Evolutionary conservation across 345 rosid species (phyloP).

Genomic region (Gossypium longicalyx): DNA sequence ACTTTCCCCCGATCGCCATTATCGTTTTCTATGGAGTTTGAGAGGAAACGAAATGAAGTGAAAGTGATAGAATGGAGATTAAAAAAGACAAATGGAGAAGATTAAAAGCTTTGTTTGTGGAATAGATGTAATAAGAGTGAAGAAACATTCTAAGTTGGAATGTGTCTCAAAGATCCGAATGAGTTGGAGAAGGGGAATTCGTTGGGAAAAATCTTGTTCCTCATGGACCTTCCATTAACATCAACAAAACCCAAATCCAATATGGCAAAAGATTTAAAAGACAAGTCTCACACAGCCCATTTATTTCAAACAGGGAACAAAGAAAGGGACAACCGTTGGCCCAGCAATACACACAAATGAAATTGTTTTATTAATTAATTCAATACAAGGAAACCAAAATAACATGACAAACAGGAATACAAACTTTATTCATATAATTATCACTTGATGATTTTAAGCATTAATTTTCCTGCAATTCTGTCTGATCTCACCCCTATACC

Average conservation of each 20-base stretch:
- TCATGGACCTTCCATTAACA: neutral
- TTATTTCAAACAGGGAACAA: neutral
- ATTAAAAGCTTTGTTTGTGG: conserved; percentile 34
- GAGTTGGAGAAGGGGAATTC: conserved; percentile 39
- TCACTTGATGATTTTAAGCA: conserved; percentile 16
- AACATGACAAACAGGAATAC: neutral
- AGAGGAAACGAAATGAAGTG: neutral
- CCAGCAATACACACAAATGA: neutral
- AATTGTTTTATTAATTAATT: neutral
- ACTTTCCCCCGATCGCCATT: conserved; percentile 59
- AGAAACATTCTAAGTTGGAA: conserved; percentile 43
- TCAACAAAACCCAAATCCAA: neutral
- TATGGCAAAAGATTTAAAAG: neutral
- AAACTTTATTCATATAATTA: neutral
- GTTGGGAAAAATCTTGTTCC: neutral
- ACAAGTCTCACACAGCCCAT: neutral
- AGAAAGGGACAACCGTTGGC: neutral
- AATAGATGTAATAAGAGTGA: conserved; percentile 24
- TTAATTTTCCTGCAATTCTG: conserved; percentile 73
- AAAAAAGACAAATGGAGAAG: conserved; percentile 19
- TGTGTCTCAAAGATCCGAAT: conserved; percentile 50
- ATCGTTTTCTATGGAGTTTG: neutral
- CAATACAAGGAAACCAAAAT: no score
- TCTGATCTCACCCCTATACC: conserved; percentile 71
- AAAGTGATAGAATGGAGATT: conserved; percentile 12